Evolutionary conservation across 1,139 yeast species (phyloP).

Genomic region (Geotrichum reessii): DNA sequence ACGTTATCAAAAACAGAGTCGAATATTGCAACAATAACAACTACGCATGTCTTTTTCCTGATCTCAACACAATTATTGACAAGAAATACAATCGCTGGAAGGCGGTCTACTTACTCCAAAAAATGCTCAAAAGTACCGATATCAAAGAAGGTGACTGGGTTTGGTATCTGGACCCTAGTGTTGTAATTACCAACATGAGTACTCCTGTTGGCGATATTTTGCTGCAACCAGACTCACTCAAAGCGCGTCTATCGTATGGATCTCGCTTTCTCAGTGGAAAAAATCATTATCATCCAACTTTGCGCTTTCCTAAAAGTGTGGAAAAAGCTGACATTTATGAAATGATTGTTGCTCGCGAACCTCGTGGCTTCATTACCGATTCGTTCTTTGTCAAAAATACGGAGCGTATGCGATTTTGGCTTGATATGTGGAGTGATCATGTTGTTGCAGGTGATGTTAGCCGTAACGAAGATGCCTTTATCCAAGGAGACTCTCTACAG

Average conservation of each 20-base stretch:
- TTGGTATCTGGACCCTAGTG: slow-evolving; percentile 5
- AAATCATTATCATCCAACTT: slow-evolving; percentile 9
- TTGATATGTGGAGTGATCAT: slow-evolving; percentile 13
- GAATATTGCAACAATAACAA: slow-evolving; percentile 9
- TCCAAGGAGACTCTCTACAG: slow-evolving; percentile 10
- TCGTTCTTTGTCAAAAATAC: slow-evolving; percentile 14
- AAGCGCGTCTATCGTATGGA: slow-evolving; percentile 5
- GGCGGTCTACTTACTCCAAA: neutral
- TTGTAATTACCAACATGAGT: slow-evolving; percentile 7
- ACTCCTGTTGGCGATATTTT: slow-evolving; percentile 1
- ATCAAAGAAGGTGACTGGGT: slow-evolving; percentile 12
- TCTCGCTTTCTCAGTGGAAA: slow-evolving; percentile 5
- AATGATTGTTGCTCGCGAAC: slow-evolving; percentile 6
- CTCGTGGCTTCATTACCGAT: slow-evolving; percentile 3
- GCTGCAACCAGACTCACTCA: slow-evolving; percentile 10
- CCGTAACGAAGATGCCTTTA: neutral
- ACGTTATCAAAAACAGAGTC: slow-evolving; percentile 8
- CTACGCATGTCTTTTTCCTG: slow-evolving; percentile 11
- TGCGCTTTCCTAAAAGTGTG: slow-evolving; percentile 6
- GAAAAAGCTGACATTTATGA: neutral
- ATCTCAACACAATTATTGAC: neutral
- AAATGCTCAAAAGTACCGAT: neutral
- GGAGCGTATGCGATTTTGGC: slow-evolving; percentile 12
- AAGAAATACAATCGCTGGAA: neutral
- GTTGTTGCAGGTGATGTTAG: neutral